These are phyloP conservation scores for Gossypium gossypioides DNA, from an alignment of 441 rosid species.

Conservation along the genomic window DNA sequence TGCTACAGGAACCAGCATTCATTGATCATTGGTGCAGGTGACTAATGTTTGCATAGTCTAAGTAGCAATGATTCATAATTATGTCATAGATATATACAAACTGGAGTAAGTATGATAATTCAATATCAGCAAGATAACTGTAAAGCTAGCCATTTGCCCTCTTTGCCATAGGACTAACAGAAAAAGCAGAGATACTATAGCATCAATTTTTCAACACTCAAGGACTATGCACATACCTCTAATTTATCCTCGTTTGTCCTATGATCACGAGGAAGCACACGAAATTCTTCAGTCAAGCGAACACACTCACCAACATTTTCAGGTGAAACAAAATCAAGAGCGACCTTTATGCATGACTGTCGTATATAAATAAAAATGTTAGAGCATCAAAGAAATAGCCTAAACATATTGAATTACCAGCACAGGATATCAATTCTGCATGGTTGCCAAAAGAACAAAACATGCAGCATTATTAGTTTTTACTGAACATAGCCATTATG, in stretches of 20 bases:
- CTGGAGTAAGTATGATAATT: neutral
- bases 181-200: neutral
- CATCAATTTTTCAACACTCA: neutral
- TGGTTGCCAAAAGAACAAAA: neutral
- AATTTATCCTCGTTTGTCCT: constrained; percentile 32
- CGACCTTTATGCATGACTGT: constrained; percentile 40
- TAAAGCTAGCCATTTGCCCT: neutral
- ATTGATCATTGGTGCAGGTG: neutral
- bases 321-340: constrained; percentile 34
- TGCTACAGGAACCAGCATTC: neutral
- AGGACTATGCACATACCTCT: constrained; percentile 21
- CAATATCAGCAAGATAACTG: neutral
- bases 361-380: neutral
- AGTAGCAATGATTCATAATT: neutral
- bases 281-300: constrained; percentile 34
- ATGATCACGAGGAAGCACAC: constrained; percentile 28
- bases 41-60: neutral
- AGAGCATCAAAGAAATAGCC: constrained; percentile 3
- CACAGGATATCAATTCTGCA: neutral
- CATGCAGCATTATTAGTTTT: neutral
- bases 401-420: neutral
- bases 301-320: constrained; percentile 32
- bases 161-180: neutral
- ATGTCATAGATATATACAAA: neutral
- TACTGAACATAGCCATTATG: neutral